Evolutionary conservation across 2,329 filamentous ascomycete species (phyloP).

Genomic region (Fusarium sp.): DNA sequence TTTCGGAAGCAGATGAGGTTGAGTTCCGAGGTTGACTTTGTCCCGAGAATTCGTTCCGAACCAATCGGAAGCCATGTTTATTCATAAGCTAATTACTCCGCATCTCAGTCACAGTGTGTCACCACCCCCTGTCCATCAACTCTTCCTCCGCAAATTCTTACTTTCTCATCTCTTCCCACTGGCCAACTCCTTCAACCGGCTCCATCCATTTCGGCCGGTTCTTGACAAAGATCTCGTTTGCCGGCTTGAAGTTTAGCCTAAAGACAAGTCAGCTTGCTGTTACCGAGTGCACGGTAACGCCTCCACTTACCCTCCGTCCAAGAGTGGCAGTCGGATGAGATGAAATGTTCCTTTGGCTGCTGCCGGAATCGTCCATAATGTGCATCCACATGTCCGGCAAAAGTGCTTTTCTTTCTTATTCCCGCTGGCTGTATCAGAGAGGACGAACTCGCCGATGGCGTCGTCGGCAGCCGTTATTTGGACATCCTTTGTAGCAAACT

Average conservation of each 20-base stretch:
- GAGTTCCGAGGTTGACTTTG: background rate
- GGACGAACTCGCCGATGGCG: conserved; percentile 24
- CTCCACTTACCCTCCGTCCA: conserved; percentile 41
- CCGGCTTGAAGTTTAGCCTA: conserved; percentile 33
- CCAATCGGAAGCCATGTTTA: conserved; percentile 17
- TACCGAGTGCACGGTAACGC: background rate
- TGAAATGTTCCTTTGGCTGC: conserved; percentile 39
- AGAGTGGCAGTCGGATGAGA: conserved; percentile 40
- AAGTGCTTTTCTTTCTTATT: conserved; percentile 42
- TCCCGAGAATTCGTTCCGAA: background rate
- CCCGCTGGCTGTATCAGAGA: conserved; percentile 43
- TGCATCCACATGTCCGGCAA: conserved; percentile 41
- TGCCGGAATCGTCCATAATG: conserved; percentile 44
- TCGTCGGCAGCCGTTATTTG: background rate
- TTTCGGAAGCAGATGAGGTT: background rate
- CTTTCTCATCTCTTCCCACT: conserved; percentile 45
- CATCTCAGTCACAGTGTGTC: conserved; percentile 8
- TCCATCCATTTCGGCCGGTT: conserved; percentile 43
- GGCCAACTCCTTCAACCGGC: conserved; percentile 32
- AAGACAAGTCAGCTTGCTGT: background rate
- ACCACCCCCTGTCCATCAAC: background rate
- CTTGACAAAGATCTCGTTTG: conserved; percentile 46
- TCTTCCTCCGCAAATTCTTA: conserved; percentile 6
- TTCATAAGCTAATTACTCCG: background rate
- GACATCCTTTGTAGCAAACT: conserved; percentile 34